Evolutionary conservation across 129 eudicot genomes (phyloP), one percentile per base, ranked within the genome.

Genomic region (Arctium lappa): DNA sequence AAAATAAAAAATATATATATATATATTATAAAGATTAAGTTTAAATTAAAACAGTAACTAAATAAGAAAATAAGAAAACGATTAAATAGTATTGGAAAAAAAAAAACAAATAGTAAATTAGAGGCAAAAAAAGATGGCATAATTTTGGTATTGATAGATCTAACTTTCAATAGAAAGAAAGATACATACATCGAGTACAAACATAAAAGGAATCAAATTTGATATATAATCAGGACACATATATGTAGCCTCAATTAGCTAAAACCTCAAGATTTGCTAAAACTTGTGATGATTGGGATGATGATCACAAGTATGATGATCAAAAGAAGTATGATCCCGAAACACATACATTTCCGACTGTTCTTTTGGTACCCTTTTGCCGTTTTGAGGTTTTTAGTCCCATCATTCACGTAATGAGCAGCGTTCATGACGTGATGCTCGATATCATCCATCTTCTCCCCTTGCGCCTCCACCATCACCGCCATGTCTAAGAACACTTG

Each of bases 401-500:
- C 98, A 36, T 89, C 94, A 30, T 62, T 83, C 4, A 95, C 95
- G 40, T 95, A 93, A 1, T 95, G 89, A 0, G 97, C 90, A 0
- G 99, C 99, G 12, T 93, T 95, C 83, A 90, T 83, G 15, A 95
- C 99, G 39, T 93, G 97, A 84, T 95, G 97, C 79, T 95, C 97
- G 12, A 95, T 95, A 66, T 95, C 96, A 18, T 93, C 99, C 99
- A 95, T 93, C 29, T 95, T 91, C 81, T 93, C 99, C 0, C 99
- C 99, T 29, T 91, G 97, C 2, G 97, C 93, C 82, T 95, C 97
- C 74, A 95, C 99, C 97, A 95, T 95, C 77, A 95, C 97, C 3
- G 99, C 94, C 99, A 95, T 95, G 86, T 95, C 99, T 30, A 95
- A 78, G 85, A 95, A 95, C 82, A 93, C 92, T 73, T 93, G 99